Conservation (phyloP, 106 monocot species). For the Acorus gramineus region DNA sequence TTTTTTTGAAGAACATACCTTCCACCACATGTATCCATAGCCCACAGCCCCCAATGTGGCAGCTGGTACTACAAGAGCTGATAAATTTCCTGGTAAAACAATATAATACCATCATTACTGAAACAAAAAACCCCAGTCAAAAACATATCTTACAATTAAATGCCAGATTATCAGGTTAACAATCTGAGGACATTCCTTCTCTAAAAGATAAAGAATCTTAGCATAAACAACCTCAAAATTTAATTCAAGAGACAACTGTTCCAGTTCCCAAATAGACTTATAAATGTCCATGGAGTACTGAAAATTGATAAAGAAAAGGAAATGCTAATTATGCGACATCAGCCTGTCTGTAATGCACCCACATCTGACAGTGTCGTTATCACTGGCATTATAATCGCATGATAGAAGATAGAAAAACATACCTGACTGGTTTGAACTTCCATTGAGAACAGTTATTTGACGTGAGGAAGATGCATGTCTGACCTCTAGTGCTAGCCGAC, state of each 20-base stretch:
- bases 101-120: not conserved
- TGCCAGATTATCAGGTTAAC: too few relatives aligned
- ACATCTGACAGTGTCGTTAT: too few relatives aligned
- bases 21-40: slow-evolving; percentile 99
- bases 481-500: slow-evolving; percentile 45
- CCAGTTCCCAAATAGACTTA: too few relatives aligned
- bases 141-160: slow-evolving; percentile 5
- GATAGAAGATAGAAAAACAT: not conserved
- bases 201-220: too few relatives aligned
- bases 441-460: slow-evolving; percentile 40
- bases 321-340: too few relatives aligned
- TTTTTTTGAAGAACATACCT: slow-evolving; percentile 38
- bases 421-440: slow-evolving; percentile 31
- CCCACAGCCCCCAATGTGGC: slow-evolving; percentile 64
- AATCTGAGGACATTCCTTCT: too few relatives aligned
- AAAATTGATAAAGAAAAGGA: too few relatives aligned
- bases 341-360: too few relatives aligned
- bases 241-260: too few relatives aligned
- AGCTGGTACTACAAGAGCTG: slow-evolving; percentile 64
- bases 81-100: slow-evolving; percentile 38
- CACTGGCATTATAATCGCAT: too few relatives aligned
- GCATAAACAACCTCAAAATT: too few relatives aligned
- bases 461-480: slow-evolving; percentile 37
- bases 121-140: not conserved
- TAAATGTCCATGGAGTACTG: too few relatives aligned